These are phyloP conservation scores for Nakataea oryzae DNA, from an alignment of 2,329 filamentous ascomycete genomes.

Conservation along the genomic window DNA sequence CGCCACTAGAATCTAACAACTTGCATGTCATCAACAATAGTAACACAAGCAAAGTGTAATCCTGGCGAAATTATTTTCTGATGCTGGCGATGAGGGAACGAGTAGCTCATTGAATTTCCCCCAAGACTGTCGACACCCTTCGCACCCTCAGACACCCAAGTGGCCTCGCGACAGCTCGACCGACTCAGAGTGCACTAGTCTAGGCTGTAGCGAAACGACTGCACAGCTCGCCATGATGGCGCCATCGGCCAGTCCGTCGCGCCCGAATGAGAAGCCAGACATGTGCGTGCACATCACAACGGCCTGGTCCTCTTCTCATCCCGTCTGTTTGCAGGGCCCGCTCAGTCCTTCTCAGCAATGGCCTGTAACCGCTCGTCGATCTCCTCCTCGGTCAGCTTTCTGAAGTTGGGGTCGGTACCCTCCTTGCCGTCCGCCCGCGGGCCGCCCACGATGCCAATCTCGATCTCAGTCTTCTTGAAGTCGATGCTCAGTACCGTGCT, in stretches of 20 bases:
- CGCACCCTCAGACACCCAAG: background rate
- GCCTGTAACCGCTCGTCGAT: conserved; percentile 97
- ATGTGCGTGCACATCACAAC: background rate
- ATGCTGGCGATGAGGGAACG: background rate
- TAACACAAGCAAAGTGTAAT: background rate
- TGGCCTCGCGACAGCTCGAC: background rate
- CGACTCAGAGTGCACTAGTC: background rate
- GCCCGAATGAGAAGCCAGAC: background rate
- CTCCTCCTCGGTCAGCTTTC: conserved; percentile 89
- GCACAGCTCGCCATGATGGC: background rate
- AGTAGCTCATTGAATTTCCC: background rate
- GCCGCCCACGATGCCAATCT: conserved; percentile 93
- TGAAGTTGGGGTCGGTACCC: conserved; percentile 69
- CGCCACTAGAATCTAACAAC: background rate
- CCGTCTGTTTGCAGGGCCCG: conserved; percentile 1
- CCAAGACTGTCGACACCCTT: background rate
- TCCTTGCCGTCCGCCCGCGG: conserved; percentile 74
- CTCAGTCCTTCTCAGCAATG: conserved; percentile 92
- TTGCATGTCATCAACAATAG: background rate
- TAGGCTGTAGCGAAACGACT: background rate
- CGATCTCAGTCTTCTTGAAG: conserved; percentile 98
- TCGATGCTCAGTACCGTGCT: conserved; percentile 97
- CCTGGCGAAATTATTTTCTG: background rate
- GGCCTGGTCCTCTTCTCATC: background rate
- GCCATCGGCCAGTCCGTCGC: background rate